Evolutionary conservation across 495 filamentous ascomycete genomes (phyloP), one percentile per base, ranked within the genome.

Genomic region (Aspergillus bertholletiae): DNA sequence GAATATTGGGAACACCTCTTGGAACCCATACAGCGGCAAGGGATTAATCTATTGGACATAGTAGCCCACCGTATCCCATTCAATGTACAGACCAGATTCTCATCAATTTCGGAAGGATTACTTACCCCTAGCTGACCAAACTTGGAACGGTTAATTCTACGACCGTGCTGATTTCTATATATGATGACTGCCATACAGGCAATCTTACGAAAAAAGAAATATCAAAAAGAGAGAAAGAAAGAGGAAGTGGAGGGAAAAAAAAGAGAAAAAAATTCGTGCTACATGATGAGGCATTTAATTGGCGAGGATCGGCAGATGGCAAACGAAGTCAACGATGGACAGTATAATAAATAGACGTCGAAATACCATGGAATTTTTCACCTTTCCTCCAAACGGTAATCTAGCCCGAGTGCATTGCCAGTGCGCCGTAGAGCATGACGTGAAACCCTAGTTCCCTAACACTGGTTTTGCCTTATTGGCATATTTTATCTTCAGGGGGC

Each of bases 1-100:
- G 81, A 82, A 51, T 94, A 96, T 71, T 96, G 88, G 90, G 74
- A 88, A 21, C 74, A 89, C 1, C 71, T 95, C 22, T 75, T 93
- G 49, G 66, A 80, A 46, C 83, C 83, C 78, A 87, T 96, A 50
- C 77, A 84, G 62, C 68, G 68, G 3, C 82, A 84, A n/a, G 75
- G 87, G 52, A 85, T 95, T 41, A 84, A 96, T 49, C 90, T 90
- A 0, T 67, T 85, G 4, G 83, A 86, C 63, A 95, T 96, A 84
- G 68, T 96, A 11, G 85, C 82, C 20, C 91, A 96, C 63, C 84
- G 90, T 1, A 76, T 90, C n/a, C 70, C 76, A 1, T 60, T 96
- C 0, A 87, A 93, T 63, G 74, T 87, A 32, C 77, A 88, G 75
- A 91, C 87, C 4, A 83, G 74, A 62, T 81, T 83, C 58, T 88